Evolutionary conservation across 768 basidiomycete genomes (phyloP).

Genomic region (Guyanaporus albipodus): DNA sequence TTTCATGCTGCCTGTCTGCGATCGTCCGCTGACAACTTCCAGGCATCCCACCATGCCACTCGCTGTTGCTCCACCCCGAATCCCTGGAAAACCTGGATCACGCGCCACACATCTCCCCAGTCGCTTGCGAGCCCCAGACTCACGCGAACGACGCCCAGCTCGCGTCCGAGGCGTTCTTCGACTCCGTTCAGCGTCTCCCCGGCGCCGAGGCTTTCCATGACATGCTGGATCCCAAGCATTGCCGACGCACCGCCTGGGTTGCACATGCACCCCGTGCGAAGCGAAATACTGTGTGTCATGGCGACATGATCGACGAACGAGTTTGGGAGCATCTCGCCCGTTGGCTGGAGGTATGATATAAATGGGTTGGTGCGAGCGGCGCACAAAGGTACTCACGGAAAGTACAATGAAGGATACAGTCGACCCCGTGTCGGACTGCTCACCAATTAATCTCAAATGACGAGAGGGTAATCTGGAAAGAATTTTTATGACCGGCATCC

Average conservation of each 20-base stretch:
- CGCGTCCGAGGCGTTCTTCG: conserved; percentile 55
- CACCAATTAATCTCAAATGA: conserved; percentile 53
- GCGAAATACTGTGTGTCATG: conserved; percentile 57
- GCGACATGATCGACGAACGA: conserved; percentile 73
- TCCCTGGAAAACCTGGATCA: conserved; percentile 45
- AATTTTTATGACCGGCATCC: conserved; percentile 62
- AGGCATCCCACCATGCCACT: conserved; percentile 39
- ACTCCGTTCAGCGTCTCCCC: conserved; percentile 62
- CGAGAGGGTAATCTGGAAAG: conserved; percentile 59
- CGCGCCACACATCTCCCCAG: conserved; percentile 68
- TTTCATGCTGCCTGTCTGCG: too few relatives aligned
- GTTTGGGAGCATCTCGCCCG: conserved; percentile 63
- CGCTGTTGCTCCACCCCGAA: conserved; percentile 40
- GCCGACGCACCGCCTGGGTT: conserved; percentile 81
- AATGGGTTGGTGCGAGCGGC: conserved; percentile 1
- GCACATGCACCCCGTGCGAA: conserved; percentile 86
- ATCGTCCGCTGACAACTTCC: too few relatives aligned
- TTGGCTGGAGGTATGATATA: conserved; percentile 40
- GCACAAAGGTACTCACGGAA: conserved; percentile 43
- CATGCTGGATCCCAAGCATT: conserved; percentile 60
- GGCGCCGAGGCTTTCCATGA: conserved; percentile 58
- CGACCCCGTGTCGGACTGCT: conserved; percentile 66
- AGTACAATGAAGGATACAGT: conserved; percentile 61
- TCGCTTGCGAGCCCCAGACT: conserved; percentile 78
- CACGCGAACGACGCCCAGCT: conserved; percentile 71